Evolutionary conservation across 306 rosid genomes (phyloP), one percentile per base, ranked within the genome.

Genomic region (Cicer arietinum): DNA sequence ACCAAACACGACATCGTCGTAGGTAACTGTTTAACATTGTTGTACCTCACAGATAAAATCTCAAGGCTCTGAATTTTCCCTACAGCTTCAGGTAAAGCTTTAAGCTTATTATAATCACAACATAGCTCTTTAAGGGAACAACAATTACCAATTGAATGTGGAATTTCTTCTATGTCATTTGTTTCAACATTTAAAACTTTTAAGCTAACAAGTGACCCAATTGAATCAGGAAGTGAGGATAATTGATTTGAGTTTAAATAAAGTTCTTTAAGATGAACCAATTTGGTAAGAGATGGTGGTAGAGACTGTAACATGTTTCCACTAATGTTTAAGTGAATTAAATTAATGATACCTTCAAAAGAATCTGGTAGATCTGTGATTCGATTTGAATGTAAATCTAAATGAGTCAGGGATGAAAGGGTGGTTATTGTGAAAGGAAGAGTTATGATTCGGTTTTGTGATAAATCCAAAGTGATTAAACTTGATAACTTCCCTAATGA

Each of bases 11-110:
- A 83, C 96, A 92, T 82, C 53, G 98, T 92, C 8, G 98, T 90
- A 7, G 98, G 94, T 20, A 92, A 79, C 67, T 89, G 93, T 73
- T 83, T 90, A 75, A 92, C 77, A 71, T 88, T 90, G 72, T 92
- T 92, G 77, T 92, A 90, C 39, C 96, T 86, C 73, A 87, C 90
- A 0, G 98, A 86, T 74, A 92, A 63, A 80, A 88, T 54, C 86
- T 92, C 89, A 13, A 92, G 79, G 75, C 86, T 85, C 88, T 80
- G 88, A 80, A 92, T 90, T 78, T 82, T 92, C 13, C 98, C 98
- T 1, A 89, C 88, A 8, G 98, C 98, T 85, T 92, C 98, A 3
- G 96, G 98, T 37, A 92, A 84, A 47, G 98, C 96, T 57, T 89
- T 92, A 39, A 92, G 94, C 42, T 86, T 72, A 59, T 92, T 92